phyloP scores from a whole-genome alignment of 106 monocot species.

The Apostasia ramifera region DNA sequence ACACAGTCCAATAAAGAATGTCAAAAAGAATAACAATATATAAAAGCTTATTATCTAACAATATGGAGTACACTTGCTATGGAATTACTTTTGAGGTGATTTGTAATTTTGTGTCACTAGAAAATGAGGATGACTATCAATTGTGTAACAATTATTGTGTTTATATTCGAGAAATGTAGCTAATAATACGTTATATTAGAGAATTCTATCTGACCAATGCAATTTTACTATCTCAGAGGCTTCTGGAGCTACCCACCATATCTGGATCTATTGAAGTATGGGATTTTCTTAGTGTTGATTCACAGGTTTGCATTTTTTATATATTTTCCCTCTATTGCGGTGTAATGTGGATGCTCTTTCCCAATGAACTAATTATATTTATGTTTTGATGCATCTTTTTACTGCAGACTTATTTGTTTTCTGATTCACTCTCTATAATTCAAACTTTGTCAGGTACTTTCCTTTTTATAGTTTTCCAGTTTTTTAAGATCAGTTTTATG shows the following conservation, averaged over 20 bases:
- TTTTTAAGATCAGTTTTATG: background rate
- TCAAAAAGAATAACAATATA: no score
- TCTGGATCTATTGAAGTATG: slow-evolving; percentile 95
- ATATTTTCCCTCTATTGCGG: background rate
- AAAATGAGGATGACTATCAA: no score
- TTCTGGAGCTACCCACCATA: slow-evolving; percentile 84
- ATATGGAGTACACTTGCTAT: no score
- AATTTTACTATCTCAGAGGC: slow-evolving; percentile 50
- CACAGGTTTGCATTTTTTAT: slow-evolving; percentile 54
- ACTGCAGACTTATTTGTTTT: slow-evolving; percentile 84
- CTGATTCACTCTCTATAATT: slow-evolving; percentile 84
- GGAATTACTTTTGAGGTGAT: no score
- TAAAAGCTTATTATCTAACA: no score
- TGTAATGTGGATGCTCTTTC: slow-evolving; percentile 1
- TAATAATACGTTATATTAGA: no score
- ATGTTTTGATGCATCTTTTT: slow-evolving; percentile 11
- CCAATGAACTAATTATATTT: background rate
- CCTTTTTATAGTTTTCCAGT: slow-evolving; percentile 1
- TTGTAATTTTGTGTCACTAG: no score
- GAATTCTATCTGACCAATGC: no score
- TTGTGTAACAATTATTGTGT: no score
- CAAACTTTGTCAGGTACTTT: slow-evolving; percentile 78
- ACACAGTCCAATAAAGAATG: no score
- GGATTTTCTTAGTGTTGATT: slow-evolving; percentile 99
- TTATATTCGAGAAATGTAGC: no score